A percentile compares a stretch with the other conserved stretches of the same genome.
Conservation (phyloP, 2,329 filamentous ascomycete genomes). For the Metarhizium album region DNA sequence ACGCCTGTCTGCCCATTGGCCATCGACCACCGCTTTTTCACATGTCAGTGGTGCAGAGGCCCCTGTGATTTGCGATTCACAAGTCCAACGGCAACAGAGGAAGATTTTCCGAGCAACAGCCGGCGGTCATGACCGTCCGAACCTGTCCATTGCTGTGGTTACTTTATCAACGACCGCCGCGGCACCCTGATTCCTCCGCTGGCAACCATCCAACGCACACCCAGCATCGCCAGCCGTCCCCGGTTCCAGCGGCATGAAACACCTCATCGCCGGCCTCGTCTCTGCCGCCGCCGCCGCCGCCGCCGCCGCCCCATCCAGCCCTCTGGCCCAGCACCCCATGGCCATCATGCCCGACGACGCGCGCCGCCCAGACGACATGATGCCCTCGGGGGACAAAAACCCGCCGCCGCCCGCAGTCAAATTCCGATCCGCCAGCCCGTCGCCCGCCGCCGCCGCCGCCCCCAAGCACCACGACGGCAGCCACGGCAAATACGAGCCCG, state of each 20-base stretch:
- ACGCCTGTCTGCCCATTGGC: slow-evolving; percentile 3
- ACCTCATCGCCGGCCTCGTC: background rate
- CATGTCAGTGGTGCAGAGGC: background rate
- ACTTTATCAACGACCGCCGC: background rate
- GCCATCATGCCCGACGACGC: background rate
- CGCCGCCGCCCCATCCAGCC: background rate
- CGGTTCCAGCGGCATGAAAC: background rate
- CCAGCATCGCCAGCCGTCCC: background rate
- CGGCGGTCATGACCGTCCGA: background rate
- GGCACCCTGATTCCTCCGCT: background rate
- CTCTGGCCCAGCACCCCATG: background rate
- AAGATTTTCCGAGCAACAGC: too few relatives aligned
- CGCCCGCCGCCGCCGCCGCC: background rate
- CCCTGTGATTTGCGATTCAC: background rate
- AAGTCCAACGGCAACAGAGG: background rate
- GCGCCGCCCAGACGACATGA: background rate
- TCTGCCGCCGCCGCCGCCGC: background rate
- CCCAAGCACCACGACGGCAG: slow-evolving; percentile 9
- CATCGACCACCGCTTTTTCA: slow-evolving; percentile 1
- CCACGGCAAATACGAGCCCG: slow-evolving; percentile 3
- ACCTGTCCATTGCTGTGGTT: too few relatives aligned
- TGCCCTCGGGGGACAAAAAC: background rate
- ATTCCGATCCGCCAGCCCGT: slow-evolving; percentile 3
- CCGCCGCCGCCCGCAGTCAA: slow-evolving; percentile 2
- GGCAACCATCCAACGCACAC: background rate